Evolutionary conservation across 352 stramenopile genomes (phyloP).

Genomic region (Aphanomyces stellatus): DNA sequence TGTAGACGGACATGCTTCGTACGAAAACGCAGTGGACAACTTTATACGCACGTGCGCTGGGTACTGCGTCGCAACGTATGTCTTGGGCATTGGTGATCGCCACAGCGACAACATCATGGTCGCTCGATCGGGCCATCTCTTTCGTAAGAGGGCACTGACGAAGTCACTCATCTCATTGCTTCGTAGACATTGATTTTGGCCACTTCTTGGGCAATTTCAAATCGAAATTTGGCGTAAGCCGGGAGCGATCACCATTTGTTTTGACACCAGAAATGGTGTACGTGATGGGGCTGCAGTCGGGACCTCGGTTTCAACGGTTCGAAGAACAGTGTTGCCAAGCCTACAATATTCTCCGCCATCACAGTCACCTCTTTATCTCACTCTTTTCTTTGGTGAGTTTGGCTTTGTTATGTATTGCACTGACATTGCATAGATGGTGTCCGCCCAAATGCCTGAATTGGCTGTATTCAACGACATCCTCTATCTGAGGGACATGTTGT

Average conservation of each 20-base stretch:
- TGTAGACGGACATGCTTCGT: too few relatives aligned
- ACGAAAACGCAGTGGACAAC: constrained; percentile 26
- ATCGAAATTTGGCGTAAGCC: constrained; percentile 85
- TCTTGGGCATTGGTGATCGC: constrained; percentile 53
- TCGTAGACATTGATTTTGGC: constrained; percentile 91
- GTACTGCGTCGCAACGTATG: constrained; percentile 55
- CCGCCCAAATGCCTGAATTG: too few relatives aligned
- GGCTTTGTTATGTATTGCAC: too few relatives aligned
- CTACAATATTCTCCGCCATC: too few relatives aligned
- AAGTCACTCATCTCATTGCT: not conserved
- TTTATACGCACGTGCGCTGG: constrained; percentile 35
- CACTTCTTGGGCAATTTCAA: constrained; percentile 94
- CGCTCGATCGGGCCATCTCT: constrained; percentile 46
- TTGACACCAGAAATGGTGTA: constrained; percentile 88
- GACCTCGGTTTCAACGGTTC: too few relatives aligned
- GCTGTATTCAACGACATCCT: too few relatives aligned
- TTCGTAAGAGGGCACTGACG: constrained; percentile 26
- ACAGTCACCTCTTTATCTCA: too few relatives aligned
- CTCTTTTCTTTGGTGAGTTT: too few relatives aligned
- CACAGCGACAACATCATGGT: constrained; percentile 74
- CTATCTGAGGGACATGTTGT: too few relatives aligned
- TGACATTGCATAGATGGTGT: too few relatives aligned
- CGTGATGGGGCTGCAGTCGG: too few relatives aligned
- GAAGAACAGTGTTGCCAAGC: too few relatives aligned
- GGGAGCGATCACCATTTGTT: constrained; percentile 86